Percentiles rank a stretch among this genome's conserved stretches.
phyloP scores from a whole-genome alignment of 352 stramenopile genomes.

The Phytophthora fragariae region DNA sequence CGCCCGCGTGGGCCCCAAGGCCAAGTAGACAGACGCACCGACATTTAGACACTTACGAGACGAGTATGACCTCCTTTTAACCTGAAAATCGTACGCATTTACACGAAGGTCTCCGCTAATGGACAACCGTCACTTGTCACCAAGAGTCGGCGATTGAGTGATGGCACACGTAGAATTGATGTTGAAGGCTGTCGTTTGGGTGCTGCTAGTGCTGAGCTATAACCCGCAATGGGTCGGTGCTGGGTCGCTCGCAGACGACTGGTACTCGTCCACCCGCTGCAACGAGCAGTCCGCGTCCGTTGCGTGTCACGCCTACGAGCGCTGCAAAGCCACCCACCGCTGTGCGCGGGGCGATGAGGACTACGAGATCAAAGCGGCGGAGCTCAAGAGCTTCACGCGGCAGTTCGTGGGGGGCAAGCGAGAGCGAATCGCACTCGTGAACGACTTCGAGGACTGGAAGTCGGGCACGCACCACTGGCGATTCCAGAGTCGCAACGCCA shows the following conservation, averaged over 20 bases:
- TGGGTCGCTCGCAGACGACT: constrained; percentile 46
- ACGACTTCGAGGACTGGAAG: constrained; percentile 97
- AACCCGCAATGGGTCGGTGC: neutral
- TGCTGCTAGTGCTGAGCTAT: constrained; percentile 6
- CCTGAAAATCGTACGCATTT: neutral
- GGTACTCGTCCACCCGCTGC: constrained; percentile 71
- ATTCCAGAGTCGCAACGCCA: constrained; percentile 31
- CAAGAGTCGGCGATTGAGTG: constrained; percentile 4
- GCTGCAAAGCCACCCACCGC: constrained; percentile 95
- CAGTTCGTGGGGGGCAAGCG: constrained; percentile 85
- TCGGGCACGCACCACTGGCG: constrained; percentile 82
- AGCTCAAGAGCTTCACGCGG: constrained; percentile 79
- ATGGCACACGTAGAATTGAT: neutral
- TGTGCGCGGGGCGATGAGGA: constrained; percentile 92
- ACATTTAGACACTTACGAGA: neutral
- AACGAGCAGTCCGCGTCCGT: constrained; percentile 50
- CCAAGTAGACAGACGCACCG: neutral
- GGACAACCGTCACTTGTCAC: neutral
- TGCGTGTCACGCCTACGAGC: constrained; percentile 84
- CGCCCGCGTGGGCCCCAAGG: neutral
- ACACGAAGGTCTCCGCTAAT: neutral
- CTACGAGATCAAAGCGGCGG: constrained; percentile 84
- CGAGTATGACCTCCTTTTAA: neutral
- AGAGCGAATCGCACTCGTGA: constrained; percentile 79
- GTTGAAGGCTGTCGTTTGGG: neutral